Evolutionary conservation across 2,329 filamentous ascomycete genomes (phyloP).

Genomic region (Cytospora paraplurivora): DNA sequence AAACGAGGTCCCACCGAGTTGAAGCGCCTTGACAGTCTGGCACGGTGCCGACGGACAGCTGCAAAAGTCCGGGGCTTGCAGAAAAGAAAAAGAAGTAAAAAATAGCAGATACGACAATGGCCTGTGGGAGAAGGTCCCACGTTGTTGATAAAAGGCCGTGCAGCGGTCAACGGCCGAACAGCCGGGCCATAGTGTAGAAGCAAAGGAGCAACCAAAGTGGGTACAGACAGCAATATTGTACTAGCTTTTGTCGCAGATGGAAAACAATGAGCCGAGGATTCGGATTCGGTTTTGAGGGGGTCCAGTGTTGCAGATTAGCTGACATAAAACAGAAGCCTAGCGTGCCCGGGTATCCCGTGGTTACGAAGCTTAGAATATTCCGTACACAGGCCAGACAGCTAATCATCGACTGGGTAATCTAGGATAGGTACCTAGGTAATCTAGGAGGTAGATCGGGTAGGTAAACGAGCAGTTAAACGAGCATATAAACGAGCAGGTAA

Average conservation of each 20-base stretch:
- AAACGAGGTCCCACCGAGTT: background rate
- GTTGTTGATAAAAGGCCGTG: background rate
- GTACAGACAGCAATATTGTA: background rate
- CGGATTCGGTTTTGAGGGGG: background rate
- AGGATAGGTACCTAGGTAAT: too few species aligned
- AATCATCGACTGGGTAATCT: too few species aligned
- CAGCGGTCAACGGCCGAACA: slow-evolving; percentile 1
- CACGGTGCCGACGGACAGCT: background rate
- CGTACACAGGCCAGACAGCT: too few species aligned
- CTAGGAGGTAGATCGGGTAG: too few species aligned
- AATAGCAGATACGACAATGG: background rate
- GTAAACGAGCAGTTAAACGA: too few species aligned
- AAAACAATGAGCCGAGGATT: background rate
- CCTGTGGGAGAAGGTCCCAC: background rate
- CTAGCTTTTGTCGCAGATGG: background rate
- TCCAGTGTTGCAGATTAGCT: background rate
- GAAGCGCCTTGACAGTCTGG: background rate
- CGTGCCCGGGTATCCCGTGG: too few species aligned
- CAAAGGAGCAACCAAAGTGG: background rate
- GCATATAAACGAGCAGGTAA: too few species aligned
- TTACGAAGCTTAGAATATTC: too few species aligned
- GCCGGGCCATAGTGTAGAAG: background rate
- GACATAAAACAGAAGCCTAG: background rate
- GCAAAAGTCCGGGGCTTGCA: background rate
- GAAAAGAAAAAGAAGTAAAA: background rate